Conservation (phyloP, 1,284 basidiomycete genomes). For the Cerioporus squamosus region DNA sequence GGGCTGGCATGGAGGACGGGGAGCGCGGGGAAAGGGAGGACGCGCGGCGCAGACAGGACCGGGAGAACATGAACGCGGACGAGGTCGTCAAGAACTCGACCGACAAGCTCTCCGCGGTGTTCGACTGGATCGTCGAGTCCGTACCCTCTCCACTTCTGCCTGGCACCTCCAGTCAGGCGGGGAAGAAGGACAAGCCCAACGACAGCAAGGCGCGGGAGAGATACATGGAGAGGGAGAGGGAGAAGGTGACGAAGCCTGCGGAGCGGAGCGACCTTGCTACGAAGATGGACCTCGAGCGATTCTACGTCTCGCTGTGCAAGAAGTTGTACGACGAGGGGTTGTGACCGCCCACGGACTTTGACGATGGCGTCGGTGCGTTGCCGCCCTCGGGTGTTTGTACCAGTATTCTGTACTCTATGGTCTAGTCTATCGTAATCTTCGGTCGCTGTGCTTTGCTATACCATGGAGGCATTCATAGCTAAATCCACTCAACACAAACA, state of each 20-base stretch:
- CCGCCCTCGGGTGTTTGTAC: neutral
- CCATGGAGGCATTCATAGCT: no score
- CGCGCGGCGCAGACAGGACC: constrained; percentile 27
- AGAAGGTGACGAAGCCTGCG: constrained; percentile 23
- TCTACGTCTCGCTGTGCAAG: constrained; percentile 76
- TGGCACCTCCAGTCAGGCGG: constrained; percentile 18
- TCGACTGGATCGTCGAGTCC: constrained; percentile 80
- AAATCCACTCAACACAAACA: no score
- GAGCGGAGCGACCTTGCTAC: constrained; percentile 53
- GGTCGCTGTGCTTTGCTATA: no score
- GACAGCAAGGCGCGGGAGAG: neutral
- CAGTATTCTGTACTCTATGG: neutral
- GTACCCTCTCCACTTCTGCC: constrained; percentile 44
- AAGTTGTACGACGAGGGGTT: constrained; percentile 84
- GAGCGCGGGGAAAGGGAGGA: constrained; percentile 11
- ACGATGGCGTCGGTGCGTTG: neutral
- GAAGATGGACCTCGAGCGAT: constrained; percentile 72
- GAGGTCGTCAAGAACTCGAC: constrained; percentile 68
- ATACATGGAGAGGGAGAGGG: constrained; percentile 4
- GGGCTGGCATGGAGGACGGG: constrained; percentile 1
- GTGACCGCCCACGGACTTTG: constrained; percentile 36
- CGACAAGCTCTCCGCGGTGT: constrained; percentile 69
- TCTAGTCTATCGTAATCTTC: neutral
- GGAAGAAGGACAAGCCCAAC: constrained; percentile 19
- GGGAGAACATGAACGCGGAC: constrained; percentile 48